Percentiles rank a stretch among this genome's conserved stretches.
phyloP scores from a whole-genome alignment of 2,329 filamentous ascomycete species.

The Fusarium sp. region DNA sequence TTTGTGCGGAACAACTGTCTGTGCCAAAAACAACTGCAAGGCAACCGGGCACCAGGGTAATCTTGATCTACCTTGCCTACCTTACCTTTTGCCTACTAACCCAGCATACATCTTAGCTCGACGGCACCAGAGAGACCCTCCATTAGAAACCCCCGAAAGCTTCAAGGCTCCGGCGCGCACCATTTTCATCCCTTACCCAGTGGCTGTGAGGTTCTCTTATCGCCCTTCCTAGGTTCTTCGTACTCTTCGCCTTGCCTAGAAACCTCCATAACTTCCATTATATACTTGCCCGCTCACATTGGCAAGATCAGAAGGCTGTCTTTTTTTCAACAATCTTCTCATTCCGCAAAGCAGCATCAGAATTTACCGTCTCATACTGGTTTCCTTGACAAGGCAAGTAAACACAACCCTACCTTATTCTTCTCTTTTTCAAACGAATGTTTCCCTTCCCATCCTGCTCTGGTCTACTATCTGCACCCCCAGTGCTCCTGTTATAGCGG shows the following conservation, averaged over 20 bases:
- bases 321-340: background rate
- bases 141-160: background rate
- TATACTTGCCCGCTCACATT: background rate
- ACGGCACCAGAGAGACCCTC: background rate
- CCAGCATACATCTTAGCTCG: background rate
- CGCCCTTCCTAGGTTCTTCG: background rate
- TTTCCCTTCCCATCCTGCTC: background rate
- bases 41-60: background rate
- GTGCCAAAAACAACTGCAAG: slow-evolving; percentile 15
- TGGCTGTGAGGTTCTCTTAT: background rate
- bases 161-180: background rate
- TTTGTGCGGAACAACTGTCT: background rate
- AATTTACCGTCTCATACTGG: background rate
- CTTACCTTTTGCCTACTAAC: background rate
- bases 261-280: background rate
- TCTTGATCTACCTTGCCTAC: background rate
- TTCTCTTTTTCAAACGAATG: background rate
- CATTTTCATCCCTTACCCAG: slow-evolving; percentile 22
- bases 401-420: background rate
- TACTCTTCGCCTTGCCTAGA: background rate
- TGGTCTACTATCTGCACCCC: slow-evolving; percentile 34
- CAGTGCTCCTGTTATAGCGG: slow-evolving; percentile 36
- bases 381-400: background rate
- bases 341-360: background rate
- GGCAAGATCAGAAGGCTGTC: background rate